A percentile compares a stretch with the other conserved stretches of the same genome.
Conservation (phyloP, 2,329 filamentous ascomycete genomes). For the Colletotrichum plurivorum region DNA sequence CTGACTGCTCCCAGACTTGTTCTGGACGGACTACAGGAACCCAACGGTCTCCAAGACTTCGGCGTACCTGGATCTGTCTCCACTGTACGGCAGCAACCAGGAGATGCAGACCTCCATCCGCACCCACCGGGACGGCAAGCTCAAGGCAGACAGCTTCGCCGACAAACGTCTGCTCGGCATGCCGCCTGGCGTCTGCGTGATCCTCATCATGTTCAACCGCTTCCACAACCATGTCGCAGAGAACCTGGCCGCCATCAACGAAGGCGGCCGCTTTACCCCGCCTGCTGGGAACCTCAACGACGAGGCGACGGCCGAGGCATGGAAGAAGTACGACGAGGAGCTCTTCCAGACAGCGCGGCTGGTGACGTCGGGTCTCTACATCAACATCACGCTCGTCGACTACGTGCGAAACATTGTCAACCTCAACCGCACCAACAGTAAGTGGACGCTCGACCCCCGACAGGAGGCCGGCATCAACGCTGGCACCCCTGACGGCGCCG, state of each 20-base stretch:
- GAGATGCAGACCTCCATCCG: slow-evolving; percentile 76
- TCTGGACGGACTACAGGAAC: slow-evolving; percentile 77
- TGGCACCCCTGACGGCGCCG: slow-evolving; percentile 70
- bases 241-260: slow-evolving; percentile 88
- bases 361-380: slow-evolving; percentile 82
- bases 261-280: slow-evolving; percentile 81
- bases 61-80: slow-evolving; percentile 79
- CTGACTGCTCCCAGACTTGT: slow-evolving; percentile 65
- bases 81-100: slow-evolving; percentile 79
- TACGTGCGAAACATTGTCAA: slow-evolving; percentile 86
- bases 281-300: slow-evolving; percentile 65
- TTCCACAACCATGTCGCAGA: slow-evolving; percentile 91
- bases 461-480: slow-evolving; percentile 73
- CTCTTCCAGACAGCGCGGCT: slow-evolving; percentile 84
- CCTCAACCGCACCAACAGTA: slow-evolving; percentile 77
- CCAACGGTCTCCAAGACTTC: slow-evolving; percentile 76
- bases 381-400: slow-evolving; percentile 83
- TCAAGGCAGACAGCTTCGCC: slow-evolving; percentile 81
- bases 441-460: slow-evolving; percentile 79
- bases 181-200: slow-evolving; percentile 78
- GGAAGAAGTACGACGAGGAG: slow-evolving; percentile 82
- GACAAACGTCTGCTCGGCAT: slow-evolving; percentile 79
- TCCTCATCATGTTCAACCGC: slow-evolving; percentile 83
- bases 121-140: slow-evolving; percentile 77
- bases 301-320: slow-evolving; percentile 65